Evolutionary conservation across 208 protist genomes (phyloP), one percentile per base, ranked within the genome.

Genomic region (Novymonas esmeraldas): DNA sequence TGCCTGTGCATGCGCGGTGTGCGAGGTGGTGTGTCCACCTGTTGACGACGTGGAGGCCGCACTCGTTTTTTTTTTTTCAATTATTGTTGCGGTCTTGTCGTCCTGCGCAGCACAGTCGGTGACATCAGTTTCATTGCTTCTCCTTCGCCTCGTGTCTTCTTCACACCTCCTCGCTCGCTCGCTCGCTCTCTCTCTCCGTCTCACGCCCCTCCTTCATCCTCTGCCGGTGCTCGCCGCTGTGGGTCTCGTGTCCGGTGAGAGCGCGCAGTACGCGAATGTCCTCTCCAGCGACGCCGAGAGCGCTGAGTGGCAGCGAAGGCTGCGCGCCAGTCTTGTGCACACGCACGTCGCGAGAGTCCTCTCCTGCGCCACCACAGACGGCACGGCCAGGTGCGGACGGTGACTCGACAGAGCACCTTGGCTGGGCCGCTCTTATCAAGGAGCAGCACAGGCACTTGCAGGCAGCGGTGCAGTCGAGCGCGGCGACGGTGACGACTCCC

Each of bases 371-470:
- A 7, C 36, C 26, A 34, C 16, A 18, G 48, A 26, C 59, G 20
- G 41, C 62, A 39, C 33, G 33, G 20, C 11, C 63, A 42, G 20
- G 26, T 16, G 28, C 26, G 22, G 20, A 55, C 7, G 11, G 13
- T 29, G 16, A 14, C 26, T 49, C 39, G 6, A 49, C 50, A n/a
- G 60, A 61, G 14, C 63, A 82, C 50, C 26, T 82, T 6, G 18
- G 3, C 9, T 82, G 77, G 77, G 61, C 77, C 10, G 56, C 59
- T 14, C 28, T 62, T 28, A 85, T 90, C 62, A 90, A 90, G 49
- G 70, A 77, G 14, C 82, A 87, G 63, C 84, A 90, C 61, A 76
- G 81, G 11, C 67, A 76, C 20, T 59, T 90, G 14, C 84, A 87
- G 33, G 24, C 42, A 1, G 64, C 64, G 18, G 64, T 72, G 16